Conservation (phyloP, 192 early-diverging fungal genomes). For the Pilaira anomala region DNA sequence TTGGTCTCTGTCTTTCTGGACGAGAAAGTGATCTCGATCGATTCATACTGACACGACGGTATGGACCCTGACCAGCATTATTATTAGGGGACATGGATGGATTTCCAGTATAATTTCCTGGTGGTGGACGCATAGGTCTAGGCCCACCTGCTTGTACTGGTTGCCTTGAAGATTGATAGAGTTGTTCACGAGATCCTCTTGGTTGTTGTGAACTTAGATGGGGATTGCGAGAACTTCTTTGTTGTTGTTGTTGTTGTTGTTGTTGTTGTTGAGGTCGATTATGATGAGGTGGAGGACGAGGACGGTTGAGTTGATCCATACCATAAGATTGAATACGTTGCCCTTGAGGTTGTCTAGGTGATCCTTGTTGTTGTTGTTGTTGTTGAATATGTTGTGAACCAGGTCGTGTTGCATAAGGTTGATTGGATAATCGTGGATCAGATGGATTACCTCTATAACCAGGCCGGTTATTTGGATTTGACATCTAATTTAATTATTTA, state of each 20-base stretch:
- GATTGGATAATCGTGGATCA: conserved; percentile 14
- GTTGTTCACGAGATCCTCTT: conserved; percentile 2
- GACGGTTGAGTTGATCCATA: conserved; percentile 6
- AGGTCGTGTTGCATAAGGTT: neutral
- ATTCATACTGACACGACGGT: conserved; percentile 29
- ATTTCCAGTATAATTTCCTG: conserved; percentile 1
- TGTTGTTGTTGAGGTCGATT: conserved; percentile 8
- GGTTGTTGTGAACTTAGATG: neutral
- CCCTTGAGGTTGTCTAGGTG: conserved; percentile 6
- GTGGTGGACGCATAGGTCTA: conserved; percentile 21
- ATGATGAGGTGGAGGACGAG: conserved; percentile 17
- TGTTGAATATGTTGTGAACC: neutral
- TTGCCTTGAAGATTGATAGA: neutral
- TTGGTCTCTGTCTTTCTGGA: conserved; percentile 51
- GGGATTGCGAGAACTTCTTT: neutral
- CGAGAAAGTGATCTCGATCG: conserved; percentile 42
- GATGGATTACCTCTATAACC: conserved; percentile 12
- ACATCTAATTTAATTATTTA: conserved; percentile 1
- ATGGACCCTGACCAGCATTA: neutral
- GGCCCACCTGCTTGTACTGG: neutral
- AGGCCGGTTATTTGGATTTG: conserved; percentile 13
- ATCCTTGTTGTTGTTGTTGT: neutral
- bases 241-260: neutral
- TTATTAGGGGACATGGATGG: neutral
- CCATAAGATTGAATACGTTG: conserved; percentile 1